Evolutionary conservation across 2,329 filamentous ascomycete species (phyloP).

Genomic region (Colletotrichum salicis): DNA sequence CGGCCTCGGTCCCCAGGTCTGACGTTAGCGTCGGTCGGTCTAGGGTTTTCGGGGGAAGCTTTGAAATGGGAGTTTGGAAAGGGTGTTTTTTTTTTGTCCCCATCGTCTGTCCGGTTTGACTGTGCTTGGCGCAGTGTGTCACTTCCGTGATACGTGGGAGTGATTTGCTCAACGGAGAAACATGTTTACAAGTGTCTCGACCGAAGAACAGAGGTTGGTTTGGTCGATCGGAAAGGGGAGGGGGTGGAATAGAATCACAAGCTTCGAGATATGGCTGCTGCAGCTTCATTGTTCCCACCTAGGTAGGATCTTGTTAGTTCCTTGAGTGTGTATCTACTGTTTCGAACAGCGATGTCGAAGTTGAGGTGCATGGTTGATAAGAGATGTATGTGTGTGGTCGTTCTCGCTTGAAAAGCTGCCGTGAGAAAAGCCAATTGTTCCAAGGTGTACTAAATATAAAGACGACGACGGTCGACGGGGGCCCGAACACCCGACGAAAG

Average conservation of each 20-base stretch:
- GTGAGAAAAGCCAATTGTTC: background rate
- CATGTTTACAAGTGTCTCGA: no score
- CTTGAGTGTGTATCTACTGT: background rate
- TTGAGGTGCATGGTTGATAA: background rate
- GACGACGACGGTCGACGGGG: background rate
- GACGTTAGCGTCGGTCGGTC: background rate
- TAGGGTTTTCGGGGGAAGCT: background rate
- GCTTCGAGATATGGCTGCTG: background rate
- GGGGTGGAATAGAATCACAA: background rate
- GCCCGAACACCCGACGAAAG: background rate
- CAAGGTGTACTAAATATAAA: background rate
- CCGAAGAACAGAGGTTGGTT: no score
- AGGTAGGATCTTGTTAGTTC: background rate
- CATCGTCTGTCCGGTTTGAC: background rate
- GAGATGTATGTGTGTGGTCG: background rate
- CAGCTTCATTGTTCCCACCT: background rate
- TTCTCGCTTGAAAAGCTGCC: background rate
- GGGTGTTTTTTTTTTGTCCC: no score
- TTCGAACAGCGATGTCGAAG: background rate
- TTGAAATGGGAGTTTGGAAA: background rate
- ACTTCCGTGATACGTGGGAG: background rate
- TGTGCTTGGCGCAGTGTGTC: background rate
- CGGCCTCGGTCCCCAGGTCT: background rate
- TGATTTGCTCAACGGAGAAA: no score
- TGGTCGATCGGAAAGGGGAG: background rate